Evolutionary conservation across 1,139 yeast genomes (phyloP).

Genomic region (Geotrichum phurueaensis): DNA sequence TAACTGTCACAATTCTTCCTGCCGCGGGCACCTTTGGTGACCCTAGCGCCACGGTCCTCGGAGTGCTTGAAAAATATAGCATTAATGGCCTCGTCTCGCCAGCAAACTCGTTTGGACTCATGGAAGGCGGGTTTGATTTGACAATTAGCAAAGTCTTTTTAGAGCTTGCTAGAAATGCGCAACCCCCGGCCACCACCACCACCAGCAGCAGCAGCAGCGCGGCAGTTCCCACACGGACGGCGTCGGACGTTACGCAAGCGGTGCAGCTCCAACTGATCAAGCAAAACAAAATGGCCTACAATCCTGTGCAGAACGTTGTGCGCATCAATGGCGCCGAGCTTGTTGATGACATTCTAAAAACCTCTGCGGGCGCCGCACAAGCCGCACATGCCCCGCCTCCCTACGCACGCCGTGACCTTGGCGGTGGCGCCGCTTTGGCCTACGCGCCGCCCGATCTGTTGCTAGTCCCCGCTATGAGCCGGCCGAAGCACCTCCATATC

Average conservation of each 20-base stretch:
- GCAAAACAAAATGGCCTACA: slow-evolving; percentile 6
- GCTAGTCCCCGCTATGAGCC: slow-evolving; percentile 47
- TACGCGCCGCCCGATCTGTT: slow-evolving; percentile 32
- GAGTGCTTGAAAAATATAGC: slow-evolving; percentile 16
- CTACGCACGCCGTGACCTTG: not conserved
- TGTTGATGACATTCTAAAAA: not conserved
- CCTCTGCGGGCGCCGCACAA: not conserved
- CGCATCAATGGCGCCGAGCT: not conserved
- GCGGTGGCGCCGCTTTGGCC: not conserved
- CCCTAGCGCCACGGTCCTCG: not conserved
- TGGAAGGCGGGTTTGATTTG: slow-evolving; percentile 50
- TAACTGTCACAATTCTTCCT: slow-evolving; percentile 1
- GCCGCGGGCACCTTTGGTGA: not conserved
- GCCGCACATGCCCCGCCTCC: not conserved
- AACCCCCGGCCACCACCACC: slow-evolving; percentile 22
- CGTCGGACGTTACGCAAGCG: slow-evolving; percentile 1
- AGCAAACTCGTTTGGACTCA: slow-evolving; percentile 47
- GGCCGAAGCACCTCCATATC: slow-evolving; percentile 16
- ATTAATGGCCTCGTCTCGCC: slow-evolving; percentile 44
- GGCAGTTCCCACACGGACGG: not conserved
- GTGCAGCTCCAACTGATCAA: slow-evolving; percentile 25
- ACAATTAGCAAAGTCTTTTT: slow-evolving; percentile 39
- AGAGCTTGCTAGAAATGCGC: not conserved
- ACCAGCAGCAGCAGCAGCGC: slow-evolving; percentile 1
- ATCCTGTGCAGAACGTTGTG: slow-evolving; percentile 1